Evolutionary conservation across 2,329 filamentous ascomycete genomes (phyloP).

Genomic region (Paecilomyces variotii): DNA sequence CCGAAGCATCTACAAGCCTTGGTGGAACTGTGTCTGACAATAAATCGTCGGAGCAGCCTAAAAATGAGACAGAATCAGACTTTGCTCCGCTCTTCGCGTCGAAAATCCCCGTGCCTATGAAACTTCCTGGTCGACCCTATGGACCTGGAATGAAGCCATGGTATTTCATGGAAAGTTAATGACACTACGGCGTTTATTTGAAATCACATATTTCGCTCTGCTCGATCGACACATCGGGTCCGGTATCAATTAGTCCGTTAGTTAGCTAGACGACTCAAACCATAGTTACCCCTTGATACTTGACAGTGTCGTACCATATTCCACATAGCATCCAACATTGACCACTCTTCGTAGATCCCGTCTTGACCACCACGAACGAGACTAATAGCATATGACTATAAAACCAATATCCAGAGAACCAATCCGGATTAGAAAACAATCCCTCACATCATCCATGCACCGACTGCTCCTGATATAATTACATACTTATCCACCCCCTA

Average conservation of each 20-base stretch:
- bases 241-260: neutral
- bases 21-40: neutral
- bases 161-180: slow-evolving; percentile 6
- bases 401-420: neutral
- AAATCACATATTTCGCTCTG: neutral
- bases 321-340: too few species aligned
- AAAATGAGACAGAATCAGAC: slow-evolving; percentile 21
- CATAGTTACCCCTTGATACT: neutral
- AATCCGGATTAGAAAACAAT: neutral
- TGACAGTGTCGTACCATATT: neutral
- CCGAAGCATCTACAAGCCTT: slow-evolving; percentile 4
- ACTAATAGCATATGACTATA: neutral
- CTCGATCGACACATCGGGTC: neutral
- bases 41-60: slow-evolving; percentile 17
- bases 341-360: neutral
- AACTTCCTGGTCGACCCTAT: slow-evolving; percentile 24
- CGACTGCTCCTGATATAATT: too few species aligned
- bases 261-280: neutral
- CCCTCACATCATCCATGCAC: too few species aligned
- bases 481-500: too few species aligned
- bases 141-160: slow-evolving; percentile 6
- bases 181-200: neutral
- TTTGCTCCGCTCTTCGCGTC: slow-evolving; percentile 24
- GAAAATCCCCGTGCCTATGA: slow-evolving; percentile 39
- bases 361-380: neutral